Evolutionary conservation across 1,139 yeast species (phyloP), one percentile per base, ranked within the genome.

Genomic region (Debaryomyces robertsiae): DNA sequence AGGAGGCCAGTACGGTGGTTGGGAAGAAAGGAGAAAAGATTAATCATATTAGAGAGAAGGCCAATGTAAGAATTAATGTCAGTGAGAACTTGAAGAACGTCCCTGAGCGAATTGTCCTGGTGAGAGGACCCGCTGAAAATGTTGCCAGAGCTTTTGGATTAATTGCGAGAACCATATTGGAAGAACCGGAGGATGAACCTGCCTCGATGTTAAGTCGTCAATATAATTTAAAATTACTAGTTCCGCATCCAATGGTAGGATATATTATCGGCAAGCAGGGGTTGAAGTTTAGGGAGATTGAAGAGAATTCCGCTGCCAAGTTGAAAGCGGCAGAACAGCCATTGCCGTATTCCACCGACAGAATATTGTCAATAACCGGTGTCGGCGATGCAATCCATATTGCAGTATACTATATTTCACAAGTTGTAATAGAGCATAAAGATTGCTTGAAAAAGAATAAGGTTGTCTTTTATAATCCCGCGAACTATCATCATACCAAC

Each of bases 371-470:
- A 23, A 76, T 90, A 14, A 69, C 76, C 10, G 97, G 97, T 3
- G 94, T 85, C 9, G 90, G 91, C 3, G 95, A 86, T 63, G 91
- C 95, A 2, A 79, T 90, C 38, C 95, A 87, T 55, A 85, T 87
- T 50, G 96, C 96, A 6, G 72, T 84, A 1, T 86, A 82, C 58
- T 84, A 84, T 55, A 75, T 88, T 42, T 80, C 86, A 2, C 83
- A 81, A 57, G 83, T 85, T 6, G 69, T 84, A 42, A 60, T 79
- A 44, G 85, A 81, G 48, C 83, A 80, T 55, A 75, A 76, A 46
- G 81, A 77, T 40, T 64, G 69, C 24, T 66, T 78, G 44, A 77
- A 74, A 45, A 69, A 73, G 50, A 65, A 68, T 53, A 70, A 81
- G 57, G 64, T 81, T 46, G 64, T 83, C 2, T 82, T 71, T 54